A percentile compares a stretch with the other conserved stretches of the same genome.
Conservation (phyloP, 805 yeast genomes). For the Blastobotrys attinorum region DNA sequence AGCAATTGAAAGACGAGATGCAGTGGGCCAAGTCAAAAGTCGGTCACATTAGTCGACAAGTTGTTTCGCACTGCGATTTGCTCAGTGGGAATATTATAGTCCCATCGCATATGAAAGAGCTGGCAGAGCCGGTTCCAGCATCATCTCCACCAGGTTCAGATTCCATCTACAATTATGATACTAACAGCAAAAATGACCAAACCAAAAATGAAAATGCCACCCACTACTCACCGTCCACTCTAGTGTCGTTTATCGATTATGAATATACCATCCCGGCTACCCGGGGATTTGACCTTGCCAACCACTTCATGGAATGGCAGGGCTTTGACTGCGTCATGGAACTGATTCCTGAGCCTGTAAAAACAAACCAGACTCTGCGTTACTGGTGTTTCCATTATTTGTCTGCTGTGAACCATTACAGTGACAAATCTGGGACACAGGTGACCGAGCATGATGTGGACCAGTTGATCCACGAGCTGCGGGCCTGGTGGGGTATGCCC, state of each 20-base stretch:
- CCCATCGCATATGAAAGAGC: constrained; percentile 26
- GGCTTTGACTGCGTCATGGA: constrained; percentile 64
- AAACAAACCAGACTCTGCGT: constrained; percentile 37
- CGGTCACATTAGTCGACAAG: constrained; percentile 41
- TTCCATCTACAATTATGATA: too few species aligned
- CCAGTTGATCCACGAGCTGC: constrained; percentile 46
- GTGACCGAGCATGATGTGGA: constrained; percentile 26
- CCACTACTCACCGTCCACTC: constrained; percentile 8
- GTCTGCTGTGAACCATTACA: constrained; percentile 21
- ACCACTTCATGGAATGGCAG: constrained; percentile 95
- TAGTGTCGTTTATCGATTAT: constrained; percentile 66
- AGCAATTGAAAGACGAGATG: constrained; percentile 43
- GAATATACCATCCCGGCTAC: constrained; percentile 90
- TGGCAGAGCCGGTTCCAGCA: neutral
- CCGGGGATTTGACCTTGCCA: constrained; percentile 85
- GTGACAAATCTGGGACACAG: neutral
- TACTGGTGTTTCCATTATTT: constrained; percentile 57
- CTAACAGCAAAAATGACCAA: neutral
- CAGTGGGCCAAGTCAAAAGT: constrained; percentile 44
- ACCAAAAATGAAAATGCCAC: neutral
- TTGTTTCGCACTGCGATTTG: constrained; percentile 64
- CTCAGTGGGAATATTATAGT: constrained; percentile 67
- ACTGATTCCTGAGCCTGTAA: constrained; percentile 48
- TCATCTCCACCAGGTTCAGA: too few species aligned
- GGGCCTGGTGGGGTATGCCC: constrained; percentile 64